Percentiles rank a stretch among this genome's conserved stretches.
phyloP scores from a whole-genome alignment of 768 basidiomycete species.

The Amanita rubescens region DNA sequence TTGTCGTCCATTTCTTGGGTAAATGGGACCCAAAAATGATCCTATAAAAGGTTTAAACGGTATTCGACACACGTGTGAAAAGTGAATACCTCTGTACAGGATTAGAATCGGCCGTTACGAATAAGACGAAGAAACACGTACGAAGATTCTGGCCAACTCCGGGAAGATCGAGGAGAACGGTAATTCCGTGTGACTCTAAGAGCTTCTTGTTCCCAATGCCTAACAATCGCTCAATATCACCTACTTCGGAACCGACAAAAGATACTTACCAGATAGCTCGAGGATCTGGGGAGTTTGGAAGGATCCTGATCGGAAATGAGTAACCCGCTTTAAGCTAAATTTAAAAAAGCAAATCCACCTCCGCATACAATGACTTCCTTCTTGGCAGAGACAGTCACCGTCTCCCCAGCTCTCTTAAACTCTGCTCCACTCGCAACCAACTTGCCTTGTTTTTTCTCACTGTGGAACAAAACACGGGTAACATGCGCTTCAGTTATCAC shows the following conservation, averaged over 20 bases:
- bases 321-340: neutral
- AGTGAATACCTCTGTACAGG: neutral
- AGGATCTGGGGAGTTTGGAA: constrained; percentile 30
- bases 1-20: constrained; percentile 15
- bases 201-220: constrained; percentile 29
- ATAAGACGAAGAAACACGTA: neutral
- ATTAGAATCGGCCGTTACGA: neutral
- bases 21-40: constrained; percentile 14
- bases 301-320: constrained; percentile 7
- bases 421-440: constrained; percentile 10
- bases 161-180: constrained; percentile 26
- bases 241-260: neutral
- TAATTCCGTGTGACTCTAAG: constrained; percentile 21
- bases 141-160: constrained; percentile 35
- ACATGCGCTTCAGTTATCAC: constrained; percentile 21
- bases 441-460: constrained; percentile 7
- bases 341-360: constrained; percentile 9
- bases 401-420: constrained; percentile 8
- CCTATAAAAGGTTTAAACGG: constrained; percentile 13
- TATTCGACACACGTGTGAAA: neutral
- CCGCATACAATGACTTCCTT: constrained; percentile 36
- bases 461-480: constrained; percentile 15
- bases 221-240: neutral
- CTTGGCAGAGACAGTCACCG: constrained; percentile 23
- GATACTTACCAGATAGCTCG: constrained; percentile 32